Conservation (phyloP, 2,329 filamentous ascomycete genomes). For the Epichloe gansuensis region DNA sequence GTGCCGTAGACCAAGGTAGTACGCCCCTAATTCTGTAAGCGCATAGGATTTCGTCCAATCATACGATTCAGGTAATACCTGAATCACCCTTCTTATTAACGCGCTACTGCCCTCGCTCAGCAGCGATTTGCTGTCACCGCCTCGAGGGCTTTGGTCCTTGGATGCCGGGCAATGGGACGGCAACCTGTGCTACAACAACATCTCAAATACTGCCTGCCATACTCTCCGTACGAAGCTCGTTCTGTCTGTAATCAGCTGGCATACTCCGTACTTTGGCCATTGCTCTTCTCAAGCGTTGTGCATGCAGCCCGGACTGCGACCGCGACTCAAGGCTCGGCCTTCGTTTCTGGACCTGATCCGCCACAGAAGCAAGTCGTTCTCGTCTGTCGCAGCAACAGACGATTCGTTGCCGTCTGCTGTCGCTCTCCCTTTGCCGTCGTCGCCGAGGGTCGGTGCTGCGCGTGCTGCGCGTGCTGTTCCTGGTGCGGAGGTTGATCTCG, state of each 20-base stretch:
- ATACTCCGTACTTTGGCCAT: not conserved
- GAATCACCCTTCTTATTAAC: too few species aligned
- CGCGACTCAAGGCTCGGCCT: constrained; percentile 38
- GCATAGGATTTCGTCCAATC: too few species aligned
- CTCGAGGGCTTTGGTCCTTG: too few species aligned
- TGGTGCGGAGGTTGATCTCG: not conserved
- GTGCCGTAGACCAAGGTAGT: too few species aligned
- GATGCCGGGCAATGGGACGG: too few species aligned
- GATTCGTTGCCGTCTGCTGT: constrained; percentile 1
- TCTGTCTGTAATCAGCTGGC: not conserved
- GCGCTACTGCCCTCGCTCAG: too few species aligned
- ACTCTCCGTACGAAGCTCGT: not conserved
- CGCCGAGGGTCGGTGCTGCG: not conserved
- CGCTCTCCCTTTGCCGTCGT: constrained; percentile 3
- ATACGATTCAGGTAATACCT: too few species aligned
- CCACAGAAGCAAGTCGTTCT: constrained; percentile 17
- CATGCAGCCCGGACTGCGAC: constrained; percentile 40
- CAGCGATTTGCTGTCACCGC: too few species aligned
- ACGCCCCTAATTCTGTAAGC: too few species aligned
- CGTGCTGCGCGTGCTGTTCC: not conserved
- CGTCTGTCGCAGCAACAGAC: not conserved
- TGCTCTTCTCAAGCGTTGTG: constrained; percentile 13
- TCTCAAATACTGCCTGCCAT: not conserved
- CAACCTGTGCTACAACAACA: not conserved
- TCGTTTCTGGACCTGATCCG: constrained; percentile 40